Evolutionary conservation across 345 rosid species (phyloP), one percentile per base, ranked within the genome.

Genomic region (Litchi chinensis): DNA sequence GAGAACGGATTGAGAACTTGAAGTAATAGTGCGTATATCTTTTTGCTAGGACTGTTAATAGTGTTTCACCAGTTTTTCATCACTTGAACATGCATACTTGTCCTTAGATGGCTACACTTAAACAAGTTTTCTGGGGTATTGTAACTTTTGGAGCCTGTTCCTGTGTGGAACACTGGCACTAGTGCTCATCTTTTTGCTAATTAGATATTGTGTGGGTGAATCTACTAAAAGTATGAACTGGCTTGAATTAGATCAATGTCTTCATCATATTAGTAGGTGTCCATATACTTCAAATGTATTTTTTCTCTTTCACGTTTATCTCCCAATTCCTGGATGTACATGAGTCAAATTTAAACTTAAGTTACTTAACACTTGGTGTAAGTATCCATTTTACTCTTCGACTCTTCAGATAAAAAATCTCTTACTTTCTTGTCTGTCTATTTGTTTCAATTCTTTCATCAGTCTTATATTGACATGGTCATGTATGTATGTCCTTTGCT

Each of bases 251-350:
- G 44, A 75, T 65, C 4, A 43, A 75, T 24, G 21, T 8, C 59
- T 74, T 64, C 60, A 26, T 44, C 28, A 13, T 43, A 44, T 41
- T 60, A 41, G 43, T 62, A 24, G 69, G 24, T 43, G 26, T 39
- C 52, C 37, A 48, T 60, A 44, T 15, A 74, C 54, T 74, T 22
- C 46, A 66, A 72, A 37, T 43, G 32, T 7, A 24, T 22, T 28
- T 26, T 64, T 6, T 24, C 24, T 40, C 54, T 54, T 12, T 13
- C 39, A n/a, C 76, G 37, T 74, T 54, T 76, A 28, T 46, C 48
- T 54, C 48, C 22, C 56, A 41, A 39, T 76, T 76, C 39, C 59
- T 68, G 43, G 71, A 68, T 70, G 16, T 32, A 48, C 77, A 12
- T 15, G 15, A 15, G 39, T 7, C 56, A 21, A 46, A 74, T 24